phyloP scores from a whole-genome alignment of 352 stramenopile species.

The Phytophthora foliorum region DNA sequence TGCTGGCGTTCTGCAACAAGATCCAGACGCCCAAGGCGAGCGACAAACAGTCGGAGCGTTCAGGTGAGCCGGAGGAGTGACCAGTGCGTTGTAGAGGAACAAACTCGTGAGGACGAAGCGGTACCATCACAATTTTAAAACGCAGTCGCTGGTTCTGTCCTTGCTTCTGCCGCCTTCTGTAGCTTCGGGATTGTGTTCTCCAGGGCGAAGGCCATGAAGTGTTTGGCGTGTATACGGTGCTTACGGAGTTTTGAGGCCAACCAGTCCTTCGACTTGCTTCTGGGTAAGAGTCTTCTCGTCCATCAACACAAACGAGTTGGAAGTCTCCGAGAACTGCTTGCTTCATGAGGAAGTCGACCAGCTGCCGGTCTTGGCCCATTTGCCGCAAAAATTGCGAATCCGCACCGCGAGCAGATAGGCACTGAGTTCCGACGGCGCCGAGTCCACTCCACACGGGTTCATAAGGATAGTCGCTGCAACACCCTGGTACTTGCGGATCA shows the following conservation, averaged over 20 bases:
- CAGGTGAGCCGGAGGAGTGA: conserved; percentile 22
- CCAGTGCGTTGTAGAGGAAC: not conserved
- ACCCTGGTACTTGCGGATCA: conserved; percentile 66
- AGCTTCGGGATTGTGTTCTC: conserved; percentile 7
- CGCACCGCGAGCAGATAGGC: conserved; percentile 55
- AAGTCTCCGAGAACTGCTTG: conserved; percentile 44
- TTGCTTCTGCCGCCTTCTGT: conserved; percentile 3
- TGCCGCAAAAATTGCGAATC: conserved; percentile 8
- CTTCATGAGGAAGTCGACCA: conserved; percentile 50
- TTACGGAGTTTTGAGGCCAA: too few relatives aligned
- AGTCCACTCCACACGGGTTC: conserved; percentile 87
- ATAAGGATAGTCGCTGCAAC: conserved; percentile 74
- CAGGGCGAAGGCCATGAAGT: conserved; percentile 48
- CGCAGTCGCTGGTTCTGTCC: conserved; percentile 8
- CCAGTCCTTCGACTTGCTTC: too few relatives aligned
- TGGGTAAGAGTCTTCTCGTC: too few relatives aligned
- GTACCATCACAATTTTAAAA: conserved; percentile 19
- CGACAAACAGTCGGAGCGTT: conserved; percentile 12
- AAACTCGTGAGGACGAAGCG: not conserved
- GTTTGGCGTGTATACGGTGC: conserved; percentile 48
- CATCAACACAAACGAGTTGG: too few relatives aligned
- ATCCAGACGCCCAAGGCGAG: conserved; percentile 36
- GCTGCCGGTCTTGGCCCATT: conserved; percentile 45
- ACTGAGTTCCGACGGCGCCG: conserved; percentile 80
- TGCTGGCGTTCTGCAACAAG: conserved; percentile 81